Evolutionary conservation across 371 early-diverging fungal genomes (phyloP).

Genomic region (Dichotomocladium elegans): DNA sequence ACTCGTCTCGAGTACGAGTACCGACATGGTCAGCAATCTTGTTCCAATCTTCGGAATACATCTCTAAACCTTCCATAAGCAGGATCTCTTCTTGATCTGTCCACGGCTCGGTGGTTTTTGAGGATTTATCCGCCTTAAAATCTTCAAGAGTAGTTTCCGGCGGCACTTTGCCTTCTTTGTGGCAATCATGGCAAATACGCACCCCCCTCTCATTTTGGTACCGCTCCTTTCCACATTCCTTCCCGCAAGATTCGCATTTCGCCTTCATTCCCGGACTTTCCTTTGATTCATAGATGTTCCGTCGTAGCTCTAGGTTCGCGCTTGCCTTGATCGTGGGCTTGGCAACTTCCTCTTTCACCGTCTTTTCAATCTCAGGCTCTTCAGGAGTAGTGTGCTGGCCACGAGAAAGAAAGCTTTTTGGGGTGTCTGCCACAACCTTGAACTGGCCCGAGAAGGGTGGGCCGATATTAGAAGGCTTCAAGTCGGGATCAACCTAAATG

Average conservation of each 20-base stretch:
- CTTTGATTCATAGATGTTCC: constrained; percentile 37
- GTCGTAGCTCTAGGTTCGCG: constrained; percentile 39
- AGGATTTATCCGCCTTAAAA: constrained; percentile 58
- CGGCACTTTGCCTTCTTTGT: constrained; percentile 85
- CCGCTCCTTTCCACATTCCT: constrained; percentile 65
- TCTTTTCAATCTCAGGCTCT: background rate
- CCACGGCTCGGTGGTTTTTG: constrained; percentile 21
- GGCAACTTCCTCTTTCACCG: background rate
- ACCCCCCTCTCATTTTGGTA: constrained; percentile 70
- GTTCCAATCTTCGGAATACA: constrained; percentile 36
- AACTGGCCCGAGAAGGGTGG: constrained; percentile 18
- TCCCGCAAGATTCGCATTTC: constrained; percentile 77
- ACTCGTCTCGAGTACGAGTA: constrained; percentile 43
- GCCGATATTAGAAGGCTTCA: constrained; percentile 65
- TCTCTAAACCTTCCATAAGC: constrained; percentile 27
- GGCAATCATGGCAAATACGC: constrained; percentile 75
- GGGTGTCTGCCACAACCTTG: constrained; percentile 17
- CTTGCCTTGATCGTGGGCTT: constrained; percentile 10
- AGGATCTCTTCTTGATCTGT: constrained; percentile 30
- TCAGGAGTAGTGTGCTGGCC: background rate
- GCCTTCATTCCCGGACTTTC: constrained; percentile 5
- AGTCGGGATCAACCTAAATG: constrained; percentile 80
- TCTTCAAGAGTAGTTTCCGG: constrained; percentile 71
- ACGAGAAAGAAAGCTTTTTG: constrained; percentile 3
- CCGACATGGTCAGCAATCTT: constrained; percentile 36